These are phyloP conservation scores for Cunninghamia lanceolata DNA, from an alignment of 75 land plant species.

Conservation along the genomic window DNA sequence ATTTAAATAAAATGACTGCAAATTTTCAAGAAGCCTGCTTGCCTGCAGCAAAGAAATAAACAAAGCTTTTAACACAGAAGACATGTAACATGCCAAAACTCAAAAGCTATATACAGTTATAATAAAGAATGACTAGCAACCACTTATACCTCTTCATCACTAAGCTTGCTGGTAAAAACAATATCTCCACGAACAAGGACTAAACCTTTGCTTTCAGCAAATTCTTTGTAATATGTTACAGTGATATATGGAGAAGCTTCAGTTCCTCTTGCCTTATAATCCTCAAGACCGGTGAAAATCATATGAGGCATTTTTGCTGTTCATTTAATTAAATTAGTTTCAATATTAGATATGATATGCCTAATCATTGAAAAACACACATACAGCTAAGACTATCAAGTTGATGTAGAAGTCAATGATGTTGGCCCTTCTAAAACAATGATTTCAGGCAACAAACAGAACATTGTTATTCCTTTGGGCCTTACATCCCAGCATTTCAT, in stretches of 20 bases:
- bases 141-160: constrained; percentile 56
- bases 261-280: constrained; percentile 91
- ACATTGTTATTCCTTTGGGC: not conserved
- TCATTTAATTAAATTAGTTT: not conserved
- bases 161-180: constrained; percentile 93
- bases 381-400: not conserved
- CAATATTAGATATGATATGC: not conserved
- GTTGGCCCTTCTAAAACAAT: not conserved
- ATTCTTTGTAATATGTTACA: constrained; percentile 78
- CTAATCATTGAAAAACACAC: not conserved
- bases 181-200: constrained; percentile 92
- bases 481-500: not conserved
- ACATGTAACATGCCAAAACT: not conserved
- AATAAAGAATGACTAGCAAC: not conserved
- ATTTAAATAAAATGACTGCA: constrained; percentile 87
- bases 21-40: constrained; percentile 60
- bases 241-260: constrained; percentile 93
- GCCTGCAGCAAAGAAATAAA: constrained; percentile 35
- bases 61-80: constrained; percentile 5
- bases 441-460: not conserved
- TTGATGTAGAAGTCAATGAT: not conserved
- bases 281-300: constrained; percentile 93
- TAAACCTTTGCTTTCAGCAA: constrained; percentile 78
- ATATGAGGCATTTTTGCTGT: constrained; percentile 91
- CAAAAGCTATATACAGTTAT: not conserved